These are phyloP conservation scores for Aspergillus sp. DNA, from an alignment of 2,329 filamentous ascomycete genomes.

Conservation along the genomic window DNA sequence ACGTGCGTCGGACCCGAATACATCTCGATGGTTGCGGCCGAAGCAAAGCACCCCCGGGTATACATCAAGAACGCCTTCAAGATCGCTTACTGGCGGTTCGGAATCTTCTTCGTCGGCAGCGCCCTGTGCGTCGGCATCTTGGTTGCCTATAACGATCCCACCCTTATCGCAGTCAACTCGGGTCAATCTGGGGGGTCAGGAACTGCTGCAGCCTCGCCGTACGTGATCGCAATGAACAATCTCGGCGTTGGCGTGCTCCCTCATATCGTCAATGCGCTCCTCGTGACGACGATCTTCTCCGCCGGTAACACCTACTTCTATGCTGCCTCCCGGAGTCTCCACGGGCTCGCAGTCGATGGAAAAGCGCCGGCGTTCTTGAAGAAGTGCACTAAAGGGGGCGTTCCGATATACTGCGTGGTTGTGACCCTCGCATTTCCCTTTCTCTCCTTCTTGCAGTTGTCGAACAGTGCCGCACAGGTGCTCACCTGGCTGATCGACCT, in stretches of 20 bases:
- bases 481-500: slow-evolving; percentile 40
- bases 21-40: slow-evolving; percentile 60
- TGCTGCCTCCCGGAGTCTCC: slow-evolving; percentile 64
- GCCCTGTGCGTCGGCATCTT: slow-evolving; percentile 69
- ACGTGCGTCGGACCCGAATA: slow-evolving; percentile 65
- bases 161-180: slow-evolving; percentile 42
- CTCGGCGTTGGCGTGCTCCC: slow-evolving; percentile 62
- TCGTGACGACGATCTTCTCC: slow-evolving; percentile 65
- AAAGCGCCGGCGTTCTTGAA: slow-evolving; percentile 51
- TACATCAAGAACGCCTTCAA: slow-evolving; percentile 73
- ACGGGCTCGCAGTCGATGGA: slow-evolving; percentile 64
- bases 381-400: slow-evolving; percentile 57
- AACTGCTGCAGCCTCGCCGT: slow-evolving; percentile 64
- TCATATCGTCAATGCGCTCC: slow-evolving; percentile 68
- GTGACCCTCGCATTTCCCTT: slow-evolving; percentile 63
- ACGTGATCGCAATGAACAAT: slow-evolving; percentile 64
- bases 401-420: slow-evolving; percentile 67
- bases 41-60: slow-evolving; percentile 65
- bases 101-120: slow-evolving; percentile 71
- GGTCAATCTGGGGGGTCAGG: slow-evolving; percentile 33
- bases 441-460: slow-evolving; percentile 68
- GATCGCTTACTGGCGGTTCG: slow-evolving; percentile 73
- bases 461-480: slow-evolving; percentile 59
- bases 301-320: slow-evolving; percentile 67
- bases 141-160: slow-evolving; percentile 63